Evolutionary conservation across 768 basidiomycete species (phyloP).

Genomic region (Lentinula aciculospora): DNA sequence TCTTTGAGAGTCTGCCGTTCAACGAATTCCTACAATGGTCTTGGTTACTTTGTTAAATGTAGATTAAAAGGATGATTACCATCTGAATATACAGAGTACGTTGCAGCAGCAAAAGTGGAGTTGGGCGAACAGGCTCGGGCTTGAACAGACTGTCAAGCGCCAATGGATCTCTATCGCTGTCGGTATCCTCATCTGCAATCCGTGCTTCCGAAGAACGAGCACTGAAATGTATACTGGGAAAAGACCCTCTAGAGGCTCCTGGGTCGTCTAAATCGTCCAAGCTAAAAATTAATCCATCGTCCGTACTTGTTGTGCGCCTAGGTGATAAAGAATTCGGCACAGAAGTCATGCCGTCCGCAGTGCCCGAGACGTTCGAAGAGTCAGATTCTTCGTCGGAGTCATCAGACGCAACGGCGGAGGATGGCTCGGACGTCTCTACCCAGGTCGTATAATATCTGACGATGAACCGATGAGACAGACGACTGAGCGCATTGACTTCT

Average conservation of each 20-base stretch:
- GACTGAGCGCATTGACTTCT: slow-evolving; percentile 85
- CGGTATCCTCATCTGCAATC: slow-evolving; percentile 32
- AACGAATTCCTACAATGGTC: slow-evolving; percentile 66
- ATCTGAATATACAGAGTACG: slow-evolving; percentile 92
- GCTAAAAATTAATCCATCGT: slow-evolving; percentile 59
- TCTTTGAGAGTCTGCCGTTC: slow-evolving; percentile 89
- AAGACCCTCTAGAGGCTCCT: slow-evolving; percentile 45
- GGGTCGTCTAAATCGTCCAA: slow-evolving; percentile 55
- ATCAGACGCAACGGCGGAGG: slow-evolving; percentile 46
- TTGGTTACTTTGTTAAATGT: not conserved
- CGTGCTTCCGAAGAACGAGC: slow-evolving; percentile 35
- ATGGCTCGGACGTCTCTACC: slow-evolving; percentile 67
- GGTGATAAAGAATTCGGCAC: slow-evolving; percentile 36
- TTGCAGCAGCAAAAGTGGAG: slow-evolving; percentile 25
- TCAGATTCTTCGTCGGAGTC: slow-evolving; percentile 23
- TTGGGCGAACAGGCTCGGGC: not conserved
- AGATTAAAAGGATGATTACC: slow-evolving; percentile 36
- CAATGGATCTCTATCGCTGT: slow-evolving; percentile 29
- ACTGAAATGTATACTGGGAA: slow-evolving; percentile 83
- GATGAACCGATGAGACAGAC: slow-evolving; percentile 83
- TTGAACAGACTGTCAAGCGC: not conserved
- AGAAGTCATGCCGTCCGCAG: slow-evolving; percentile 48
- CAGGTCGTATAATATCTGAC: slow-evolving; percentile 91
- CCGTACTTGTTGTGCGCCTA: slow-evolving; percentile 1
- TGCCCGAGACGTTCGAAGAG: slow-evolving; percentile 1